Evolutionary conservation across 345 rosid genomes (phyloP), one percentile per base, ranked within the genome.

Genomic region (Boechera divaricarpa): DNA sequence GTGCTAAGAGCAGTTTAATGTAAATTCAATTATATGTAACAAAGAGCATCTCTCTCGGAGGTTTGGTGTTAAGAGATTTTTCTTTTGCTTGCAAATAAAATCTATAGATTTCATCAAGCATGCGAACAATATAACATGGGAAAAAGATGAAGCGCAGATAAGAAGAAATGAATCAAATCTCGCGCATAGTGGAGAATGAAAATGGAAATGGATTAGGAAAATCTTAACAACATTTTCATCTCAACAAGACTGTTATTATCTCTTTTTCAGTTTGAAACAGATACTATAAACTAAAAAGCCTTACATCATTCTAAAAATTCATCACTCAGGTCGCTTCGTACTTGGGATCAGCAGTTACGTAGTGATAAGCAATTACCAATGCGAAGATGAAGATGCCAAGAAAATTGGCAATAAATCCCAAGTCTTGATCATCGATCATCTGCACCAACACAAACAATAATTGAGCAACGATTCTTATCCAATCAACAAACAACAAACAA

Each of bases 391-490:
- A 92, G 52, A 88, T 82, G 80, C 97, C 97, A 52, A 92, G 92
- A 78, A 90, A 84, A 78, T 88, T 92, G 83, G 89, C 87, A 15
- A 88, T 84, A 75, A 92, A 90, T 15, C 95, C 93, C 38, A 91
- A 83, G 52, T 83, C 92, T 73, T 83, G 92, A 82, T 94, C 94
- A 63, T 88, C 93, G 32, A 91, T 63, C 97, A 94, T 94, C 98
- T 90, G 95, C 87, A 79, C 44, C 48, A 74, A 36, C 67, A 79
- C 58, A 32, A 53, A 4, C 13, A 82, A 36, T 64, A 72, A 39
- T 52, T 75, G 7, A 75, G 45, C 29, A 58, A 75, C 59, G 35
- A 7, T 62, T 64, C 36, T 29, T 73, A 16, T 66, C 16, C 35
- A 59, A 75, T 13, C 66, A 33, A 36, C 11, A 45, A 42, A 57